Evolutionary conservation across 192 early-diverging fungal genomes (phyloP).

Genomic region (Entrophospora sp.): DNA sequence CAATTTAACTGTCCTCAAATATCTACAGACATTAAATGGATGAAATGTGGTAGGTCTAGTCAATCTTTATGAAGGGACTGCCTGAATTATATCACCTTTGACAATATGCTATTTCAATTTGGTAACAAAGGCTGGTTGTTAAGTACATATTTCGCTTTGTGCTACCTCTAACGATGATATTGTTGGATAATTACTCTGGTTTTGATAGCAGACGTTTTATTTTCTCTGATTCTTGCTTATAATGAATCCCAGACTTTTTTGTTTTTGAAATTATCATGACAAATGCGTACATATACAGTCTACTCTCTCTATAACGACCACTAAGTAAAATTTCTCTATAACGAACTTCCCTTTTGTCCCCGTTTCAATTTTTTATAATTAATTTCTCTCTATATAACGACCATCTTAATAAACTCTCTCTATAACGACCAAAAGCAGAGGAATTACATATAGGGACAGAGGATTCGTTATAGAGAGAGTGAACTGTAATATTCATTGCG

Average conservation of each 20-base stretch:
- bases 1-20: slow-evolving; percentile 87
- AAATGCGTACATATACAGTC: slow-evolving; percentile 87
- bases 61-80: slow-evolving; percentile 87
- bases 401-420: too few species aligned
- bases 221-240: slow-evolving; percentile 57
- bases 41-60: slow-evolving; percentile 81
- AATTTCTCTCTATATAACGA: slow-evolving; percentile 78
- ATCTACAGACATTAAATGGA: slow-evolving; percentile 97
- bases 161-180: too few species aligned
- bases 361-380: too few species aligned
- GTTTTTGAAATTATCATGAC: slow-evolving; percentile 50
- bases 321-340: too few species aligned
- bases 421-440: too few species aligned
- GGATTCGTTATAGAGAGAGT: too few species aligned
- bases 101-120: slow-evolving; percentile 84
- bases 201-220: slow-evolving; percentile 57
- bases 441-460: too few species aligned
- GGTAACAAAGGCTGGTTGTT: slow-evolving; percentile 70
- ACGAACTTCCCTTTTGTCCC: too few species aligned
- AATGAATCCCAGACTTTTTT: slow-evolving; percentile 48
- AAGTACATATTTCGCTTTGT: slow-evolving; percentile 62
- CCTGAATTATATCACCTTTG: slow-evolving; percentile 95
- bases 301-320: too few species aligned
- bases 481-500: slow-evolving; percentile 90
- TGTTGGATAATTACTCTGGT: too few species aligned